These are phyloP conservation scores for Pichia cactophila DNA, from an alignment of 1,139 yeast genomes.

Conservation along the genomic window DNA sequence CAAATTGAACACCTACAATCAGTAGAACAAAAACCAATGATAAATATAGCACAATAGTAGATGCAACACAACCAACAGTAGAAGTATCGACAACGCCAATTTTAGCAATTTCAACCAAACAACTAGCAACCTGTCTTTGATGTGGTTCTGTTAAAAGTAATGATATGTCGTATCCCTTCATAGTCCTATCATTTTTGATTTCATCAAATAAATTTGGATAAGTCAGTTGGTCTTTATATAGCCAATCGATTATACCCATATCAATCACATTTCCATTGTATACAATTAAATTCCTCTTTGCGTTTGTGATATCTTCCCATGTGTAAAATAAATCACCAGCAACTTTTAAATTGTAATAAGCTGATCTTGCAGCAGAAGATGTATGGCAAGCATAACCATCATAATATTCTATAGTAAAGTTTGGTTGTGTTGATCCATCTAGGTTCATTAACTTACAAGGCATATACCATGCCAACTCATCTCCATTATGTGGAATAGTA, in stretches of 20 bases:
- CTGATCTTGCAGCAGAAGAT: conserved; percentile 54
- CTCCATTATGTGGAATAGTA: conserved; percentile 59
- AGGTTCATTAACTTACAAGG: conserved; percentile 71
- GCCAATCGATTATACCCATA: conserved; percentile 67
- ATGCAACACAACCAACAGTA: conserved; percentile 93
- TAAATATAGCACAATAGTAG: conserved; percentile 69
- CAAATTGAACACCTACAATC: conserved; percentile 66
- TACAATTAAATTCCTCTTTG: conserved; percentile 73
- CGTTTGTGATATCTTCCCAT: conserved; percentile 76
- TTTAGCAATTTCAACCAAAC: conserved; percentile 79
- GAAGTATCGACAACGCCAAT: conserved; percentile 88
- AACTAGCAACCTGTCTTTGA: conserved; percentile 68
- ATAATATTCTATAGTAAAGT: conserved; percentile 49
- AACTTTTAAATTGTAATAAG: conserved; percentile 53
- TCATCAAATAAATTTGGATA: conserved; percentile 68
- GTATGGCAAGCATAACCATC: conserved; percentile 94
- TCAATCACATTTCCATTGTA: conserved; percentile 86
- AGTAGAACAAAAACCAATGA: conserved; percentile 81
- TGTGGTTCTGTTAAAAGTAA: conserved; percentile 60
- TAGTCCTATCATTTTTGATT: conserved; percentile 45
- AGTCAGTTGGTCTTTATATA: conserved; percentile 56
- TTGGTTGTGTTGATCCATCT: conserved; percentile 64
- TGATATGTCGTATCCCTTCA: conserved; percentile 77
- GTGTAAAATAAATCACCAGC: conserved; percentile 78
- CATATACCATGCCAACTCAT: conserved; percentile 89